A percentile compares a stretch with the other conserved stretches of the same genome.
phyloP scores from a whole-genome alignment of 2,329 filamentous ascomycete species.

The Apiospora pterosperma region DNA sequence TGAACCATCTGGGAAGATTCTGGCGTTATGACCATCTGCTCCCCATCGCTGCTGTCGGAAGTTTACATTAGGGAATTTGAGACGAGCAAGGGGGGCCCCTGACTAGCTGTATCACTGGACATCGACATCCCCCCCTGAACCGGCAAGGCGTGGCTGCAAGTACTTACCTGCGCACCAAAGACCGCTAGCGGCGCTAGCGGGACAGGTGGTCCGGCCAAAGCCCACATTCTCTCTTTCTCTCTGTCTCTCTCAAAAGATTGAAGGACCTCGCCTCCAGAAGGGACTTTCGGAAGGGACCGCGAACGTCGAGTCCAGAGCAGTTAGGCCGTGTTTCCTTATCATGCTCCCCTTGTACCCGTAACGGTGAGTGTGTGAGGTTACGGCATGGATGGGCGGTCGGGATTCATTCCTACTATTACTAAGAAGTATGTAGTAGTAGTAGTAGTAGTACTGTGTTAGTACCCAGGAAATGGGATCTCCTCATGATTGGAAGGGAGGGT shows the following conservation, averaged over 20 bases:
- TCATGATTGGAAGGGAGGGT: not conserved
- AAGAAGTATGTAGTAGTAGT: too few relatives aligned
- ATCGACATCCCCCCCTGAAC: not conserved
- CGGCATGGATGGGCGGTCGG: not conserved
- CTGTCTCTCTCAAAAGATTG: too few relatives aligned
- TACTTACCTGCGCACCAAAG: not conserved
- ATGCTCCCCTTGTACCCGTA: too few relatives aligned
- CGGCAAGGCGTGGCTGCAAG: not conserved
- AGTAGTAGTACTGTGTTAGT: too few relatives aligned
- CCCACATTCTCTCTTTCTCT: too few relatives aligned
- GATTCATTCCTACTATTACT: too few relatives aligned
- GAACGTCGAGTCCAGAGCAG: too few relatives aligned
- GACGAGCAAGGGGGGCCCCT: not conserved
- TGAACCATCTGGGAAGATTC: not conserved
- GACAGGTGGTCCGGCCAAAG: not conserved
- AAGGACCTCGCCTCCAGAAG: too few relatives aligned
- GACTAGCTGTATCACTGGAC: not conserved
- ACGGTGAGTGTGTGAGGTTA: too few relatives aligned
- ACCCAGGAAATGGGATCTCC: not conserved
- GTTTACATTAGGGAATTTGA: not conserved
- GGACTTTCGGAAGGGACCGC: too few relatives aligned
- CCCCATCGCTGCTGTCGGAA: not conserved
- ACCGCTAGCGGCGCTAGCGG: not conserved
- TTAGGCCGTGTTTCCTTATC: too few relatives aligned
- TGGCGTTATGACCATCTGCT: not conserved